Evolutionary conservation across 345 rosid species (phyloP).

Genomic region (Chamaenerion angustifolium): DNA sequence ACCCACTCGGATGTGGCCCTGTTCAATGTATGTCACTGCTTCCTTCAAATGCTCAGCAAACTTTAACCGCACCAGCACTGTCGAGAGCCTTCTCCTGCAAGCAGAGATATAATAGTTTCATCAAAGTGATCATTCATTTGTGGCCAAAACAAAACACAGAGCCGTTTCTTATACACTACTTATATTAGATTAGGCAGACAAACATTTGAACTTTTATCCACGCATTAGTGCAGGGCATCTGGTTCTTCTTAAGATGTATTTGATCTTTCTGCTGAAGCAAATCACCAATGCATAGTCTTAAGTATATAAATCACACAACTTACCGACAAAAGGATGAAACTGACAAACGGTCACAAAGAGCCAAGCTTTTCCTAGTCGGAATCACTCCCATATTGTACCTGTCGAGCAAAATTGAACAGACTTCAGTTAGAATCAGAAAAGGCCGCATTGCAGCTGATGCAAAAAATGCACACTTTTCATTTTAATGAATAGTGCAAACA

Average conservation of each 20-base stretch:
- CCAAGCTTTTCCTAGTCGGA: conserved; percentile 80
- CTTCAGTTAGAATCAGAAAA: conserved; percentile 1
- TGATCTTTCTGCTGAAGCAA: neutral
- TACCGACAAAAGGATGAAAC: conserved; percentile 85
- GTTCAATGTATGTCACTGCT: conserved; percentile 88
- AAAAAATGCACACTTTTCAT: too few species aligned
- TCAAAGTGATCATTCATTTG: neutral
- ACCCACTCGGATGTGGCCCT: conserved; percentile 89
- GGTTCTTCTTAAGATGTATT: neutral
- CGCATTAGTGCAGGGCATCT: too few species aligned
- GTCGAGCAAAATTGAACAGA: conserved; percentile 15
- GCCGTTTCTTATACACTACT: too few species aligned
- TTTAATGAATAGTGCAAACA: too few species aligned
- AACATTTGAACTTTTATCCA: too few species aligned
- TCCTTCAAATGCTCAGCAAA: conserved; percentile 81
- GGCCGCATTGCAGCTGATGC: neutral
- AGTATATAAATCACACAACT: neutral
- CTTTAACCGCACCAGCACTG: conserved; percentile 51
- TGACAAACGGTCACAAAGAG: conserved; percentile 55
- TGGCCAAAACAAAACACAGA: too few species aligned
- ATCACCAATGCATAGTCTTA: neutral
- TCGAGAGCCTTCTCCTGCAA: conserved; percentile 67
- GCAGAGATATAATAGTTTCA: neutral
- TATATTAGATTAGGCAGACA: too few species aligned
- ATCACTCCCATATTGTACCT: conserved; percentile 92